Evolutionary conservation across 176 grass and related monocot species (phyloP).

Genomic region (Eleusine coracana): DNA sequence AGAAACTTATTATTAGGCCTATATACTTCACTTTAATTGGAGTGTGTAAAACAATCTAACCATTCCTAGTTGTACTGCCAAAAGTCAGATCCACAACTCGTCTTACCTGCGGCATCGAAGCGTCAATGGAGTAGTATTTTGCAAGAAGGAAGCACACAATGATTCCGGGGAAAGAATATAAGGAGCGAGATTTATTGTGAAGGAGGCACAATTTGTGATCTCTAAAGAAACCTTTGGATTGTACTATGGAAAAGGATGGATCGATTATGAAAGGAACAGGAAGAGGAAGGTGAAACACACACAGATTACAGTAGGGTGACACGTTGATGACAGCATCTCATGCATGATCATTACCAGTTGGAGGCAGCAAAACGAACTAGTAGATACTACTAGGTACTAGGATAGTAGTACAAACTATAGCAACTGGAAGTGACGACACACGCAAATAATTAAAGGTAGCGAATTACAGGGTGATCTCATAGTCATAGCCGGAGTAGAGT

Average conservation of each 20-base stretch:
- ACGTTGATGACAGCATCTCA: not conserved
- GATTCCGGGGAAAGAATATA: not conserved
- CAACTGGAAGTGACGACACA: constrained; percentile 10
- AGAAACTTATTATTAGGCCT: too few relatives aligned
- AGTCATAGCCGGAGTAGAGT: constrained; percentile 1
- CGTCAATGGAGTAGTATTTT: too few relatives aligned
- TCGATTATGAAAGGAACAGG: not conserved
- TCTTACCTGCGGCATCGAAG: not conserved
- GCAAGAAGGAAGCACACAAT: not conserved
- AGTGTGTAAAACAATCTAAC: too few relatives aligned
- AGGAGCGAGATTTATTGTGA: not conserved
- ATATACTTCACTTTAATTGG: too few relatives aligned
- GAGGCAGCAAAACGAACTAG: not conserved
- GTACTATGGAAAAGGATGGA: not conserved
- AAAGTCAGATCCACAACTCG: too few relatives aligned
- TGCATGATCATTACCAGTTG: not conserved
- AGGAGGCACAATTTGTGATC: not conserved
- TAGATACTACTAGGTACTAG: not conserved
- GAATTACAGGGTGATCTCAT: not conserved
- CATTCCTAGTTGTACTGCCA: too few relatives aligned
- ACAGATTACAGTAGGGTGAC: constrained; percentile 13
- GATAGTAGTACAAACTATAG: not conserved
- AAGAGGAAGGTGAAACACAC: not conserved
- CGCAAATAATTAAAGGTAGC: not conserved
- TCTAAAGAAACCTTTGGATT: not conserved